Base-by-base conservation (phyloP, 2,329 filamentous ascomycete species). In the Cytospora piceae region DNA sequence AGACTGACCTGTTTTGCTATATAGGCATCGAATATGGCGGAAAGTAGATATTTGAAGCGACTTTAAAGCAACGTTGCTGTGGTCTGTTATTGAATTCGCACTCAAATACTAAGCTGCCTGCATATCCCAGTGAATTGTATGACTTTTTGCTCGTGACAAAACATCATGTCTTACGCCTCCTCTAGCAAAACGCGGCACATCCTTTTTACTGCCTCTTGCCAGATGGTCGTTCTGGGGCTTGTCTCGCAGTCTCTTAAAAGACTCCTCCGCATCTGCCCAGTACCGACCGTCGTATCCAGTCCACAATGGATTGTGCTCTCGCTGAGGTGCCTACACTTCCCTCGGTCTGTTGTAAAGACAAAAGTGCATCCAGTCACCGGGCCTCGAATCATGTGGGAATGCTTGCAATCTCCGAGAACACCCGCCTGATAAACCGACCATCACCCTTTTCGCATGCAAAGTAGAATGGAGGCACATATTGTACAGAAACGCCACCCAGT, bases 11-110 rank as follows among this genome's bases (percentile, higher is more conserved):
- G 32, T 5, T 34, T 17, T 2, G 2, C 39, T 42, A 17, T 20
- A 20, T 20, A 20, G 8, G 11, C 22, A 39, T 37, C 51, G 37
- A 24, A 20, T 29, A 27, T n/a, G 37, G 15, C 60, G 27, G 32
- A 20, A 15, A 31, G 12, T 17, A 9, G 31, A 8, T 37, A 12
- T n/a, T 49, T 27, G 24, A 27, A 12, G 7, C 15, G 29, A 14
- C 46, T 34, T 22, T 24, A 37, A 56, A 56, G 22, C n/a, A 55
- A 22, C 20, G 29, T 54, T 32, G 52, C 56, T 63, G 49, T 63
- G 46, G 34, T 60, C 29, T 58, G 29, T 66, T 31, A 56, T 63
- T 49, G 56, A 37, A 56, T 68, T 60, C 63, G 32, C 71, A 70
- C 14, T 66, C 55, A 22, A 49, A 63, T 59, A 66, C 60, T 61